Percentiles rank a stretch among this genome's conserved stretches.
Conservation (phyloP, 306 rosid genomes). For the Ormosia emarginata region DNA sequence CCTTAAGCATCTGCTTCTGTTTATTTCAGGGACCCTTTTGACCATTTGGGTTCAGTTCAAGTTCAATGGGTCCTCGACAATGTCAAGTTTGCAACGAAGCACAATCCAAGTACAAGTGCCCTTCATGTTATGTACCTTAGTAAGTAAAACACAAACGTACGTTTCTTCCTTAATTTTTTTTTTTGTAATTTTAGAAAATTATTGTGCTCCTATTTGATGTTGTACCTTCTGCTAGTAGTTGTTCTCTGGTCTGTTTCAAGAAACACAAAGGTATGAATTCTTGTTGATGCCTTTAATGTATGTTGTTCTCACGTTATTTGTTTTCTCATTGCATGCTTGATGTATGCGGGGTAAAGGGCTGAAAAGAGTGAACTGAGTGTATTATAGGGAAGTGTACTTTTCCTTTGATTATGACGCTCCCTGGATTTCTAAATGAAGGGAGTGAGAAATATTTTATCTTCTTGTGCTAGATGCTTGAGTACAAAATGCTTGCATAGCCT, state of each 20-base stretch:
- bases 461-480: not conserved
- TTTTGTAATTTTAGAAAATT: not conserved
- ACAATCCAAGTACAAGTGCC: constrained; percentile 80
- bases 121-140: constrained; percentile 73
- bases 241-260: constrained; percentile 76
- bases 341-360: not conserved
- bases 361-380: not conserved
- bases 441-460: not conserved
- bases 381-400: not conserved
- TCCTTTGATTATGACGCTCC: not conserved
- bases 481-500: not conserved
- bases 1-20: not conserved
- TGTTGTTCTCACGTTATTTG: not conserved
- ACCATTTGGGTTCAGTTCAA: not conserved
- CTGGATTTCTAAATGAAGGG: constrained; percentile 1
- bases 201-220: constrained; percentile 12
- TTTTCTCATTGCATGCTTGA: constrained; percentile 2
- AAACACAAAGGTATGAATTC: constrained; percentile 69
- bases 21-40: not conserved
- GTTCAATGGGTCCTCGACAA: constrained; percentile 57
- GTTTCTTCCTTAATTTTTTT: not conserved
- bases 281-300: not conserved
- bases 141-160: constrained; percentile 4
- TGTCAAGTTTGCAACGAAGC: constrained; percentile 73
- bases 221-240: constrained; percentile 36